phyloP scores from a whole-genome alignment of 2,329 filamentous ascomycete genomes.

The Rhytidhysteron rufulum region DNA sequence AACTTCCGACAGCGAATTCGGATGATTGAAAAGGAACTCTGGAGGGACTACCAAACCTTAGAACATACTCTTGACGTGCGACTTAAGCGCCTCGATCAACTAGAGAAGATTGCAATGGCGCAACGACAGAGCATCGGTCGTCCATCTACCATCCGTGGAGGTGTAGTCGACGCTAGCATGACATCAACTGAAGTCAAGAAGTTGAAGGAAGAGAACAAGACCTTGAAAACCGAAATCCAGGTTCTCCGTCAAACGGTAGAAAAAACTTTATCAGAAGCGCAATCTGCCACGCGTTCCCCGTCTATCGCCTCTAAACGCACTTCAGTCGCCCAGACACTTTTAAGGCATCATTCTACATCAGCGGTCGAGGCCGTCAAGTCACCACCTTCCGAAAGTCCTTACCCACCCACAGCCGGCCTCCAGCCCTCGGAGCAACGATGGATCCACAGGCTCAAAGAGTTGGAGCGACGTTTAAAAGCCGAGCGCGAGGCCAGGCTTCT shows the following conservation, averaged over 20 bases:
- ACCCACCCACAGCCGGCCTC: conserved; percentile 32
- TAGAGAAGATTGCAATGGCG: conserved; percentile 68
- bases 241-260: conserved; percentile 53
- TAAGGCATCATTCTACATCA: conserved; percentile 53
- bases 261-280: conserved; percentile 9
- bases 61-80: conserved; percentile 77
- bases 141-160: conserved; percentile 37
- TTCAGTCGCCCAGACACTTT: conserved; percentile 49
- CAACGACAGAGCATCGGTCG: conserved; percentile 35
- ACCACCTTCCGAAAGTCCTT: conserved; percentile 27
- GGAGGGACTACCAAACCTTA: conserved; percentile 82
- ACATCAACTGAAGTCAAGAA: conserved; percentile 55
- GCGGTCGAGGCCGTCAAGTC: conserved; percentile 42
- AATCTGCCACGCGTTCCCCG: conserved; percentile 11
- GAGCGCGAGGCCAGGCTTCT: conserved; percentile 83
- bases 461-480: conserved; percentile 83
- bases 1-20: conserved; percentile 78
- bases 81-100: conserved; percentile 78
- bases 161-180: conserved; percentile 34
- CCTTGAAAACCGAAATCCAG: conserved; percentile 59
- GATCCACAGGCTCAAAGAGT: conserved; percentile 79
- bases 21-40: conserved; percentile 81
- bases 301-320: conserved; percentile 36
- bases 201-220: conserved; percentile 57
- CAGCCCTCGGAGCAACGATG: conserved; percentile 66